Conservation (phyloP, 345 rosid species). For the Barbarea vulgaris region DNA sequence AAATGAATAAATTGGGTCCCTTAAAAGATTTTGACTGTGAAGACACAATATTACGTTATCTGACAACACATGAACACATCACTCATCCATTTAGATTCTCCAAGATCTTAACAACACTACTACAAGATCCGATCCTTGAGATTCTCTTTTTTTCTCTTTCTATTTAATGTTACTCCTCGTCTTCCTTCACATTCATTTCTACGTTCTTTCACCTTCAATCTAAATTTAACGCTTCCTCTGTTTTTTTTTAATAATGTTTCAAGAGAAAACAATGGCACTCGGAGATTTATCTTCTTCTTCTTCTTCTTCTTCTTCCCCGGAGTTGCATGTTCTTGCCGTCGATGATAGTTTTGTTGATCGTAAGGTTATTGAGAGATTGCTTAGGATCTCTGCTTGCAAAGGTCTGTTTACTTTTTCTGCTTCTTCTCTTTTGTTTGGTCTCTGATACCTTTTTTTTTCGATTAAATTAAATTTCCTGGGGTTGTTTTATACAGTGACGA, state of each 20-base stretch:
- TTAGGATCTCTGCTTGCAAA: constrained; percentile 75
- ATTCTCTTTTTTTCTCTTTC: constrained; percentile 1
- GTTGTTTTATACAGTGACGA: constrained; percentile 57
- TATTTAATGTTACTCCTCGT: constrained; percentile 32
- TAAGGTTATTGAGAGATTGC: constrained; percentile 77
- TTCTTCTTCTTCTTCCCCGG: constrained; percentile 39
- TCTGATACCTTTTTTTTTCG: background rate
- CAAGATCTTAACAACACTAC: constrained; percentile 18
- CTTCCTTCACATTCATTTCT: constrained; percentile 17
- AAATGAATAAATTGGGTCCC: constrained; percentile 32
- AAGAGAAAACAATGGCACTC: constrained; percentile 30
- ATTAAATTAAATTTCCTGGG: background rate
- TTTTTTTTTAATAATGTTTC: background rate
- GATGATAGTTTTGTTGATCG: constrained; percentile 85
- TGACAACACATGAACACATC: constrained; percentile 39
- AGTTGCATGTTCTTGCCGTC: constrained; percentile 92
- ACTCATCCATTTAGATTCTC: constrained; percentile 36
- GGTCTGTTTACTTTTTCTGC: constrained; percentile 42
- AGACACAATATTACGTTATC: constrained; percentile 37
- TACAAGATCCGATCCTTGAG: constrained; percentile 35
- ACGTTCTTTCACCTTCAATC: constrained; percentile 7
- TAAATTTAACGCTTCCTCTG: constrained; percentile 3
- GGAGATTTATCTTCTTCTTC: constrained; percentile 36
- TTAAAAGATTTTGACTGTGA: constrained; percentile 30
- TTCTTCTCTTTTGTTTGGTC: constrained; percentile 1